phyloP scores from a whole-genome alignment of 805 yeast genomes.

The Teunomyces atbi region DNA sequence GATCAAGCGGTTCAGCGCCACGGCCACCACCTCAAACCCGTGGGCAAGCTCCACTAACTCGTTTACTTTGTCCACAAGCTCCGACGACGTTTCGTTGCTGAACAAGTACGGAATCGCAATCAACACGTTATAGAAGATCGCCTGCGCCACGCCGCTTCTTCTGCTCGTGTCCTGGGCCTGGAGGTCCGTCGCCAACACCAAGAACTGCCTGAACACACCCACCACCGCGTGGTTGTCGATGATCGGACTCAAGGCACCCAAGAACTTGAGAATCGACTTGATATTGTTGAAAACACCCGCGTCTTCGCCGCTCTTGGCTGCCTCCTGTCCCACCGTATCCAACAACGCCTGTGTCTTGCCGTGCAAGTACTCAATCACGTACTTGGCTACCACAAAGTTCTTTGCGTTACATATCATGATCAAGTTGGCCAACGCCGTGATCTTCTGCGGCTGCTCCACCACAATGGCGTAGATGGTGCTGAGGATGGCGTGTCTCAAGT shows the following conservation, averaged over 20 bases:
- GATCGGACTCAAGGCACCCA: slow-evolving; percentile 65
- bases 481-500: slow-evolving; percentile 57
- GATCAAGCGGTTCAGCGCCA: slow-evolving; percentile 18
- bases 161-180: slow-evolving; percentile 34
- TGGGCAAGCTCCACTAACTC: slow-evolving; percentile 49
- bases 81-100: slow-evolving; percentile 38
- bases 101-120: slow-evolving; percentile 65
- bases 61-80: slow-evolving; percentile 34
- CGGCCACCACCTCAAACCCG: slow-evolving; percentile 29
- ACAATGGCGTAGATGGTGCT: slow-evolving; percentile 66
- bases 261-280: slow-evolving; percentile 68
- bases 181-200: slow-evolving; percentile 55
- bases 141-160: slow-evolving; percentile 65
- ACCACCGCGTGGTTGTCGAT: slow-evolving; percentile 43
- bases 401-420: slow-evolving; percentile 64
- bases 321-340: slow-evolving; percentile 25
- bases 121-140: slow-evolving; percentile 60
- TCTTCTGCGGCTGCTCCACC: slow-evolving; percentile 89
- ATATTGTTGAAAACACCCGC: slow-evolving; percentile 68
- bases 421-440: slow-evolving; percentile 66
- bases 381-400: slow-evolving; percentile 64
- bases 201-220: slow-evolving; percentile 50
- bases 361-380: slow-evolving; percentile 67
- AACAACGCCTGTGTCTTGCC: slow-evolving; percentile 58
- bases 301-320: slow-evolving; percentile 27